Evolutionary conservation across 331 rosid genomes (phyloP).

Genomic region (Ulmus americana): DNA sequence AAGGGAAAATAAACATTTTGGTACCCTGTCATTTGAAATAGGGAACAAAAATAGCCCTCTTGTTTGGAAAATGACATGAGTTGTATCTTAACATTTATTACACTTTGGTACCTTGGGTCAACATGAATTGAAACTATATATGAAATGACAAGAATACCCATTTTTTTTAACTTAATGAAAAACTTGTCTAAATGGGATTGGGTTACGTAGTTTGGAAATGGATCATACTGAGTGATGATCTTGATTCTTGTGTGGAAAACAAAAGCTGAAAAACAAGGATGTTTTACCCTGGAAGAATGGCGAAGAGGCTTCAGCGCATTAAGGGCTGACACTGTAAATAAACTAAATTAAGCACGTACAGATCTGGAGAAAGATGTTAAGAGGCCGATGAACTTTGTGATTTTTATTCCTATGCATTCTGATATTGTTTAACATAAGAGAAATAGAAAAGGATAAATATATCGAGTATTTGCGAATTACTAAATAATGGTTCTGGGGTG

Average conservation of each 20-base stretch:
- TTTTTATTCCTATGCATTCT: constrained; percentile 86
- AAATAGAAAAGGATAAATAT: constrained; percentile 88
- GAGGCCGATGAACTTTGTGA: constrained; percentile 79
- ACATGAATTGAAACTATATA: no score
- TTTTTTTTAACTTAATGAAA: no score
- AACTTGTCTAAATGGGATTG: no score
- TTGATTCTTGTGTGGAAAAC: constrained; percentile 99
- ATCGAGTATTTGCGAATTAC: constrained; percentile 72
- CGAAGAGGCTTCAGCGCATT: constrained; percentile 79
- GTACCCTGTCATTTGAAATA: no score
- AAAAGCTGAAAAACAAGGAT: constrained; percentile 92
- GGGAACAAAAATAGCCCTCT: no score
- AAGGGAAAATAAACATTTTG: no score
- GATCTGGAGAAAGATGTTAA: constrained; percentile 92
- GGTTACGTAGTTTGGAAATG: constrained; percentile 41
- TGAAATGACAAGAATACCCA: no score
- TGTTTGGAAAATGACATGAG: no score
- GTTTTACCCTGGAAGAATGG: constrained; percentile 94
- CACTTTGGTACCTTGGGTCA: no score
- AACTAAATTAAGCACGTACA: constrained; percentile 78
- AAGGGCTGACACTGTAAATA: constrained; percentile 74
- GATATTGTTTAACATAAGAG: constrained; percentile 96
- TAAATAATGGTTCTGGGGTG: constrained; percentile 65
- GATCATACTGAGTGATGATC: constrained; percentile 85
- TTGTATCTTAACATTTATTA: no score